These are phyloP conservation scores for Candida sanyaensis DNA, from an alignment of 1,139 yeast genomes.

Conservation along the genomic window DNA sequence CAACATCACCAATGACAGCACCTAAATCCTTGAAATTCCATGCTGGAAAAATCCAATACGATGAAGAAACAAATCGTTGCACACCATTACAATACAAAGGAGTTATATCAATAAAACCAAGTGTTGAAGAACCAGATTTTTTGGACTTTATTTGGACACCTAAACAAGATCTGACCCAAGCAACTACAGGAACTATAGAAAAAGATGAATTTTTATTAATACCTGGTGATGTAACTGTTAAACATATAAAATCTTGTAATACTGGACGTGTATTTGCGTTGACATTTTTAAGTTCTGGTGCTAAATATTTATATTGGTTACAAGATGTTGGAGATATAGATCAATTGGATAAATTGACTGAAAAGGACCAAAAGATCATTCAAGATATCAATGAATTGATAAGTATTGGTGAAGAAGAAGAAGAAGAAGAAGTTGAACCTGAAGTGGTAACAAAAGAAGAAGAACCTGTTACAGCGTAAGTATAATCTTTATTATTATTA, in stretches of 20 bases:
- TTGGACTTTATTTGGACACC: conserved; percentile 48
- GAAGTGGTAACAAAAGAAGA: conserved; percentile 22
- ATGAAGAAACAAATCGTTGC: conserved; percentile 69
- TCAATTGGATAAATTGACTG: conserved; percentile 62
- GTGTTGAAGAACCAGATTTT: conserved; percentile 54
- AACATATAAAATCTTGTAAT: conserved; percentile 68
- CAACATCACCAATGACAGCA: conserved; percentile 9
- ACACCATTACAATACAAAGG: conserved; percentile 82
- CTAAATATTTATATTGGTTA: conserved; percentile 86
- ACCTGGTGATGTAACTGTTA: conserved; percentile 92
- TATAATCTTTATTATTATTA: conserved; percentile 8
- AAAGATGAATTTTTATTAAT: conserved; percentile 75
- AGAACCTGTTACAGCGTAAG: conserved; percentile 20
- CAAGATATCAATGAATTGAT: conserved; percentile 58
- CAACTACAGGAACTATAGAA: conserved; percentile 38
- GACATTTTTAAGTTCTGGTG: conserved; percentile 80
- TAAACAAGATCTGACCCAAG: conserved; percentile 29
- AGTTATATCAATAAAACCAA: conserved; percentile 62
- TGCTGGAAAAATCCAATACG: conserved; percentile 82
- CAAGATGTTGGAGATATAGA: conserved; percentile 76
- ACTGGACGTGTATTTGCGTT: conserved; percentile 87
- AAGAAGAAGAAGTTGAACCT: conserved; percentile 40
- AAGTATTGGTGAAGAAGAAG: conserved; percentile 42
- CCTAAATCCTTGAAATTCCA: conserved; percentile 52
- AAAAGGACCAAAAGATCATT: conserved; percentile 57